A percentile compares a stretch with the other conserved stretches of the same genome.
Evolutionary conservation across 2,329 filamentous ascomycete species (phyloP).

Genomic region (Graphium sp.): DNA sequence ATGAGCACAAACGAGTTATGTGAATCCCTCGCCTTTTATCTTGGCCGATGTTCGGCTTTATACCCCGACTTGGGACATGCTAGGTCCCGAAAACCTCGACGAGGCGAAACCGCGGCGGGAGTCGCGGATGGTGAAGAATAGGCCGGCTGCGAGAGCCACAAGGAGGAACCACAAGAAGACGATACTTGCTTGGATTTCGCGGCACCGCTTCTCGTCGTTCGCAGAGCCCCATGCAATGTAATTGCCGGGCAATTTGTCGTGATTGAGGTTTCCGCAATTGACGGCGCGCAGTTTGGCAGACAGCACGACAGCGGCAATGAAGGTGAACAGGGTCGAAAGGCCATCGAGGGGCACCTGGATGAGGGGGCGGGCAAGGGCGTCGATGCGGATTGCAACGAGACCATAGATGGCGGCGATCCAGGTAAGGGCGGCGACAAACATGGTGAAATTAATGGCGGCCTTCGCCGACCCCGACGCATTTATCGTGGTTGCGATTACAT

Average conservation of each 20-base stretch:
- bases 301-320: conserved; percentile 54
- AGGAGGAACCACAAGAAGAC: conserved; percentile 73
- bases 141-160: conserved; percentile 36
- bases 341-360: conserved; percentile 38
- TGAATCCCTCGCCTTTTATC: too few species aligned
- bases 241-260: conserved; percentile 17
- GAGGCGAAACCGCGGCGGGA: conserved; percentile 29
- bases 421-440: conserved; percentile 51
- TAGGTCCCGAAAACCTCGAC: conserved; percentile 26
- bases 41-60: conserved; percentile 13
- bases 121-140: conserved; percentile 36
- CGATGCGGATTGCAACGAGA: conserved; percentile 35
- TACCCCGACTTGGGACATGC: conserved; percentile 39
- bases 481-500: conserved; percentile 34
- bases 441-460: conserved; percentile 42
- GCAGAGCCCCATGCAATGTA: conserved; percentile 46
- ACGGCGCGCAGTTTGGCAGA: conserved; percentile 51
- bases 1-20: too few species aligned
- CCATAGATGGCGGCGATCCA: conserved; percentile 52
- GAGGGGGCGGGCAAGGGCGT: conserved; percentile 31
- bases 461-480: conserved; percentile 21
- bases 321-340: conserved; percentile 47
- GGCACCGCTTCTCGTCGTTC: conserved; percentile 48
- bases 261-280: conserved; percentile 42
- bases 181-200: conserved; percentile 55